Evolutionary conservation across 345 rosid species (phyloP).

Genomic region (Mercurialis annua): DNA sequence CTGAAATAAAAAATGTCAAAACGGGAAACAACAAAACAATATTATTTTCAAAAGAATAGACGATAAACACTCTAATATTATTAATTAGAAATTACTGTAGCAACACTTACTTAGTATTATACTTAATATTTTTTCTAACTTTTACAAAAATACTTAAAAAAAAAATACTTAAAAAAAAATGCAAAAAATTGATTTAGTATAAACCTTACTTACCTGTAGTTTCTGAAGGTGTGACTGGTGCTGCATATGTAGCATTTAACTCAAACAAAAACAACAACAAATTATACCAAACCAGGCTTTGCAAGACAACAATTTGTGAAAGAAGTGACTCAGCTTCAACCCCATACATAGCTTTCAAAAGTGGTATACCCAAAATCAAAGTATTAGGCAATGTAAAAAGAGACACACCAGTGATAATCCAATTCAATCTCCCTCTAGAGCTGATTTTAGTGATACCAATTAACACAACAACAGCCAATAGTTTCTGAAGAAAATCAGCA

Average conservation of each 20-base stretch:
- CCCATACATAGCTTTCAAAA: constrained; percentile 69
- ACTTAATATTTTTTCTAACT: too few relatives aligned
- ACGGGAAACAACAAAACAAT: too few relatives aligned
- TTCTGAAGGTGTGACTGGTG: constrained; percentile 37
- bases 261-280: constrained; percentile 69
- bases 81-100: too few relatives aligned
- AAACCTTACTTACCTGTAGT: constrained; percentile 40
- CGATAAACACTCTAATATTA: too few relatives aligned
- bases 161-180: too few relatives aligned
- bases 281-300: constrained; percentile 83
- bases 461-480: constrained; percentile 43
- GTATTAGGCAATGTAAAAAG: constrained; percentile 80
- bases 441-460: constrained; percentile 40
- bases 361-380: constrained; percentile 76
- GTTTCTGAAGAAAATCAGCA: constrained; percentile 64
- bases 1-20: too few relatives aligned
- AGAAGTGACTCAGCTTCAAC: constrained; percentile 50
- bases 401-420: constrained; percentile 69
- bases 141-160: too few relatives aligned
- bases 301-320: constrained; percentile 72
- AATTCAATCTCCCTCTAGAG: constrained; percentile 48
- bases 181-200: constrained; percentile 3
- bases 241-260: constrained; percentile 48
- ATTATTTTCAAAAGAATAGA: too few relatives aligned
- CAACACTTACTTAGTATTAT: too few relatives aligned